Evolutionary conservation across 768 basidiomycete genomes (phyloP), one percentile per base, ranked within the genome.

Genomic region (Mycena vitilis): DNA sequence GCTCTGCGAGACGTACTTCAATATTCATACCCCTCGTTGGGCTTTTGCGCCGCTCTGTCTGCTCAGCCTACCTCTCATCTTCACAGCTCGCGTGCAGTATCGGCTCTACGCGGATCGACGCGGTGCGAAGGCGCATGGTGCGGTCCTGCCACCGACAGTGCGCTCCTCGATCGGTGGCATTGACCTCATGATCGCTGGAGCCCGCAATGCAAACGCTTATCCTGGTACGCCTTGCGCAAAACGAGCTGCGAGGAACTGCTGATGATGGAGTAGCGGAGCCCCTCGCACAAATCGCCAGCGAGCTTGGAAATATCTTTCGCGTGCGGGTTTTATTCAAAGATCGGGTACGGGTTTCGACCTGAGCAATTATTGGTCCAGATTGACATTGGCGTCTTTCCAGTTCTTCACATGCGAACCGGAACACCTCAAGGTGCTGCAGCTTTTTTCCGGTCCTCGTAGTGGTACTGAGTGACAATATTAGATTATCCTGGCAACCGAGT

Each of bases 401-500:
- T 67, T 85, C 22, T 73, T 83, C 48, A 84, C 83, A 0, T 60
- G 74, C 30, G 85, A 87, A 62, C 86, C 86, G 8, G 82, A 84
- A 52, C 76, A 86, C 65, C 75, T 87, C 69, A 87, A 87, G 75
- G 70, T 71, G 11, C 22, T 38, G 8, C 1, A 25, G n/a, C 2
- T 22, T 49, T 1, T 0, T 16, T 25, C 5, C 25, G 11, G 5
- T 37, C 20, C 1, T 40, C 8, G 36, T 38, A 5, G 18, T 3
- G 2, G 20, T 36, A 42, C 42, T 58, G 12, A 55, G 16, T 7
- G n/a, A 42, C 55, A 12, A 4, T 36, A 16, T 45, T 48, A 71
- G 70, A 79, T 83, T 9, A 75, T 84, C 25, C 79, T 87, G 8
- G 81, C 85, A 1, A 85, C 84, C 1, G 79, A 86, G 63, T 87